Evolutionary conservation across 257 asterid genomes (phyloP).

Genomic region (Lantana camara): DNA sequence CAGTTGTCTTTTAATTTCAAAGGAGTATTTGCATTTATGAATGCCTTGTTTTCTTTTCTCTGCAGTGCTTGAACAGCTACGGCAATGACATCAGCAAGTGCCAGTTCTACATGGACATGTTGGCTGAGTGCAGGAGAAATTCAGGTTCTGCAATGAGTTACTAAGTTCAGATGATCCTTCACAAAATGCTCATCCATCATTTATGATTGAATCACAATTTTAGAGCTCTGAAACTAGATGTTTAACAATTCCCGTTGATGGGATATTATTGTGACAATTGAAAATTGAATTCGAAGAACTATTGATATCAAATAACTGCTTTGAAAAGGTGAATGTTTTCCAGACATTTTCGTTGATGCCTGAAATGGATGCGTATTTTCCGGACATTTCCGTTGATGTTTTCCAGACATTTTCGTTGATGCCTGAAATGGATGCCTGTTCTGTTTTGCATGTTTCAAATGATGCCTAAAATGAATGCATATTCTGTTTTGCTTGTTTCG

Average conservation of each 20-base stretch:
- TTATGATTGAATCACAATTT: not conserved
- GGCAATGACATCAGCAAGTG: constrained; percentile 82
- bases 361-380: too few relatives aligned
- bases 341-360: too few relatives aligned
- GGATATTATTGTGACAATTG: too few relatives aligned
- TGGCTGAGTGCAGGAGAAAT: constrained; percentile 72
- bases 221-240: constrained; percentile 4
- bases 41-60: constrained; percentile 19
- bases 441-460: too few relatives aligned
- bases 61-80: constrained; percentile 69
- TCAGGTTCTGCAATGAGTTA: constrained; percentile 61
- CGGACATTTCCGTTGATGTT: too few relatives aligned
- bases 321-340: not conserved
- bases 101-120: constrained; percentile 88
- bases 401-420: too few relatives aligned
- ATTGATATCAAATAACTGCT: too few relatives aligned
- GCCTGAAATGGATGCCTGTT: too few relatives aligned
- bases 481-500: too few relatives aligned
- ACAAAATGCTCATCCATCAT: not conserved
- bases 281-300: too few relatives aligned
- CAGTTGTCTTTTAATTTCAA: not conserved
- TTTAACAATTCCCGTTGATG: too few relatives aligned
- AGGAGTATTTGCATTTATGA: constrained; percentile 16
- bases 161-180: constrained; percentile 21
- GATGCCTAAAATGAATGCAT: too few relatives aligned